Evolutionary conservation across 1,284 basidiomycete species (phyloP).

Genomic region (Irpex sp.): DNA sequence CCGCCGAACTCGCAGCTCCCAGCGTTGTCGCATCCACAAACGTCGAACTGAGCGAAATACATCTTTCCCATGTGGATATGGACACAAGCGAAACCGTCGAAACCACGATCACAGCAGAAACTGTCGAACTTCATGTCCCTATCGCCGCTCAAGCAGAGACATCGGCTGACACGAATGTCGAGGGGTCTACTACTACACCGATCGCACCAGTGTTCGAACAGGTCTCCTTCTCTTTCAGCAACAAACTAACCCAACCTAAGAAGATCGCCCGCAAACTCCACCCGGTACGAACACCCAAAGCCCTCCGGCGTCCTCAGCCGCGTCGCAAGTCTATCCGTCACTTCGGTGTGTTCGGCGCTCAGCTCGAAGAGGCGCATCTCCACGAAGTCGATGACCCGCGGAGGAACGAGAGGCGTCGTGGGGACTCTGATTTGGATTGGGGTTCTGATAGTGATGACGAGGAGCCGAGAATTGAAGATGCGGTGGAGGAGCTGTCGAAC

Average conservation of each 20-base stretch:
- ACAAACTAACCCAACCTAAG: conserved; percentile 11
- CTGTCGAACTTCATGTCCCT: background rate
- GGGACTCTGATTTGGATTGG: conserved; percentile 74
- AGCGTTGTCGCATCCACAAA: too few relatives aligned
- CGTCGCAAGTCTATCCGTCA: conserved; percentile 27
- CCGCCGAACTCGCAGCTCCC: background rate
- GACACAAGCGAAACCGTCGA: background rate
- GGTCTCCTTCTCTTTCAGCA: conserved; percentile 20
- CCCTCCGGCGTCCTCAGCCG: conserved; percentile 19
- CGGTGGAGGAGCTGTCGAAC: conserved; percentile 32
- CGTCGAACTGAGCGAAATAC: too few relatives aligned
- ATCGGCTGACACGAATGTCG: conserved; percentile 2
- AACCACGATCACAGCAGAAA: background rate
- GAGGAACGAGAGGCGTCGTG: conserved; percentile 49
- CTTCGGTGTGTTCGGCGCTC: conserved; percentile 54
- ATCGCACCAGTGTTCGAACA: conserved; percentile 9
- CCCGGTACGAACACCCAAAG: conserved; percentile 21
- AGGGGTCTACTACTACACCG: conserved; percentile 6
- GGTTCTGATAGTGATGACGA: conserved; percentile 38
- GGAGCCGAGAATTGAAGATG: conserved; percentile 21
- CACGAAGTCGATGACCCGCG: conserved; percentile 38
- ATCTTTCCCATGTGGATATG: too few relatives aligned
- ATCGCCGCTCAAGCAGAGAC: background rate
- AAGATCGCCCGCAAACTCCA: conserved; percentile 17
- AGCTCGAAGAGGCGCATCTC: conserved; percentile 51